Conservation (phyloP, 2,329 filamentous ascomycete species). For the Stagonosporopsis tanaceti region DNA sequence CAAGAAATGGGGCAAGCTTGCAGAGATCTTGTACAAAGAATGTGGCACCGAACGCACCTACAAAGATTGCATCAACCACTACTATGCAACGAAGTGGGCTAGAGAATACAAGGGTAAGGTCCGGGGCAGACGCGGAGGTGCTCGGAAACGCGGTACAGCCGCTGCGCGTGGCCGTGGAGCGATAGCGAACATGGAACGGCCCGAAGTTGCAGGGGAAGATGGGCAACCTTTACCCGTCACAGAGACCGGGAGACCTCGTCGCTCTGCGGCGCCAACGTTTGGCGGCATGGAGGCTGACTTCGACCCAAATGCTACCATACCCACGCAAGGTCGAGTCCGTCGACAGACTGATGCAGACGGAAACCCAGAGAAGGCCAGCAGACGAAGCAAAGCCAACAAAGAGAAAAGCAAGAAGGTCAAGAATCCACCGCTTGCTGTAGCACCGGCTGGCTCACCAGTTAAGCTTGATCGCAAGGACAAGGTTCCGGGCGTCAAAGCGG, state of each 20-base stretch:
- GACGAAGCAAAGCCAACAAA: constrained; percentile 52
- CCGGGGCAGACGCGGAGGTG: constrained; percentile 41
- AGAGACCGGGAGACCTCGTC: constrained; percentile 59
- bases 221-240: constrained; percentile 52
- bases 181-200: constrained; percentile 61
- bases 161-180: constrained; percentile 61
- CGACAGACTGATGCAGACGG: constrained; percentile 45
- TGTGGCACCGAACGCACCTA: constrained; percentile 69
- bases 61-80: constrained; percentile 83
- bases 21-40: constrained; percentile 64
- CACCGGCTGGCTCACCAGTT: constrained; percentile 45
- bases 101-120: constrained; percentile 80
- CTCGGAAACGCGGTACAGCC: constrained; percentile 41
- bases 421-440: constrained; percentile 51
- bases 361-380: constrained; percentile 48
- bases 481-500: constrained; percentile 41
- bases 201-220: constrained; percentile 52
- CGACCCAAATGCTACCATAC: constrained; percentile 56
- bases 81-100: constrained; percentile 80
- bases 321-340: constrained; percentile 46
- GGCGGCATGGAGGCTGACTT: constrained; percentile 70
- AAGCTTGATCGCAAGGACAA: constrained; percentile 47
- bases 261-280: constrained; percentile 73
- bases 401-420: constrained; percentile 54
- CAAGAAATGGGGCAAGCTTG: constrained; percentile 84